phyloP scores from a whole-genome alignment of 2,329 filamentous ascomycete genomes.

The Exophiala sideris region DNA sequence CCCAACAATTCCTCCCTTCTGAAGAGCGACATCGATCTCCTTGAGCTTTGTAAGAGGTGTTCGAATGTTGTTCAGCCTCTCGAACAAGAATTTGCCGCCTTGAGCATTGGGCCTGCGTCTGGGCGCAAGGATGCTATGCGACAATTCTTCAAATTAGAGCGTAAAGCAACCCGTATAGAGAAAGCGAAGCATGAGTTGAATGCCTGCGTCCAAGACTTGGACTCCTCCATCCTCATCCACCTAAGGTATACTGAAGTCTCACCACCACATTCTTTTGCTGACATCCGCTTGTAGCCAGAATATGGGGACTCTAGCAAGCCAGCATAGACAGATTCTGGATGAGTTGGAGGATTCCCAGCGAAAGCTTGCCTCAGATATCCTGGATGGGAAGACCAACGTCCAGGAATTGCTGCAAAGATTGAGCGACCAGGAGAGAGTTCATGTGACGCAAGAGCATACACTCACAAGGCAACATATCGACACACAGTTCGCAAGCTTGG shows the following conservation, averaged over 20 bases:
- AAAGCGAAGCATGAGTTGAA: too few relatives aligned
- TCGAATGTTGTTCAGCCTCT: too few relatives aligned
- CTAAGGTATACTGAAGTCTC: too few relatives aligned
- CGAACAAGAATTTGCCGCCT: too few relatives aligned
- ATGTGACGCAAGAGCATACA: not conserved
- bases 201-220: too few relatives aligned
- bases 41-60: not conserved
- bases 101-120: too few relatives aligned
- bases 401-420: not conserved
- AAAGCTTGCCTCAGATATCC: not conserved
- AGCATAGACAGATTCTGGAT: not conserved
- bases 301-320: not conserved
- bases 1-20: not conserved
- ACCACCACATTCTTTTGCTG: too few relatives aligned
- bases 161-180: too few relatives aligned
- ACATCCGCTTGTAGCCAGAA: not conserved
- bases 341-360: not conserved
- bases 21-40: slow-evolving; percentile 1
- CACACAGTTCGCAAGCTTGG: not conserved
- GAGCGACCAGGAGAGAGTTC: not conserved
- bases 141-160: too few relatives aligned
- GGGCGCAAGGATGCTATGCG: too few relatives aligned
- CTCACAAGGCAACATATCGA: slow-evolving; percentile 1
- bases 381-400: not conserved
- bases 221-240: too few relatives aligned